Evolutionary conservation across 2,329 filamentous ascomycete species (phyloP), one percentile per base, ranked within the genome.

Genomic region (Calonectria hawksworthii): DNA sequence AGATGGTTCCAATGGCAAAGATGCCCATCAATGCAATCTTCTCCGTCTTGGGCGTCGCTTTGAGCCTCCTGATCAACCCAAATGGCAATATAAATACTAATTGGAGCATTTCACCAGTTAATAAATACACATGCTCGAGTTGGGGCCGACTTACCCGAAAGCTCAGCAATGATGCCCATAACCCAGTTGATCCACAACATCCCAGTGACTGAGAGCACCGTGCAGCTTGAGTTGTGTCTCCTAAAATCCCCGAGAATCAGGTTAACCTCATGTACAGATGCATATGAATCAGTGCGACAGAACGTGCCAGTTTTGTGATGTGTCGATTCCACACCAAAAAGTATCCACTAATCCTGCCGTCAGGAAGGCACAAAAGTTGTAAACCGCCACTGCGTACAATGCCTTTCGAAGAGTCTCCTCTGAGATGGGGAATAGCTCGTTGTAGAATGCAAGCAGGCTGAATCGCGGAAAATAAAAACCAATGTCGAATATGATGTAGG

Each of bases 151-250:
- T 63, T 63, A 63, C n/a, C 56, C 4, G 41, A 0, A 6, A 63
- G 23, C 36, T 63, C 34, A 13, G 56, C 56, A 41, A 63, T 5
- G 30, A 63, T 63, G 11, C 56, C 56, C 16, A 63, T 41, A 10
- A 21, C n/a, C 56, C 56, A 63, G 56, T 63, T 63, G 23, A 63
- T 63, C 56, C 56, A 63, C 11, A 63, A 14, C 38, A 41, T 63
- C 23, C 41, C 23, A 30, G 36, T 41, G 7, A 63, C 56, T 4
- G 34, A 28, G 3, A 63, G 36, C 23, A 63, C 56, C 7, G 34
- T 63, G 16, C 56, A 63, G 3, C 7, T 28, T 10, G 56, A 28
- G 13, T 21, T 14, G 30, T 63, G n/a, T 6, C 28, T 28, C 34
- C 56, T 41, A 38, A 9, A 21, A 9, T 5, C 3, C 4, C 23